phyloP scores from a whole-genome alignment of 1,284 basidiomycete species.

The Trichosporon sp. region DNA sequence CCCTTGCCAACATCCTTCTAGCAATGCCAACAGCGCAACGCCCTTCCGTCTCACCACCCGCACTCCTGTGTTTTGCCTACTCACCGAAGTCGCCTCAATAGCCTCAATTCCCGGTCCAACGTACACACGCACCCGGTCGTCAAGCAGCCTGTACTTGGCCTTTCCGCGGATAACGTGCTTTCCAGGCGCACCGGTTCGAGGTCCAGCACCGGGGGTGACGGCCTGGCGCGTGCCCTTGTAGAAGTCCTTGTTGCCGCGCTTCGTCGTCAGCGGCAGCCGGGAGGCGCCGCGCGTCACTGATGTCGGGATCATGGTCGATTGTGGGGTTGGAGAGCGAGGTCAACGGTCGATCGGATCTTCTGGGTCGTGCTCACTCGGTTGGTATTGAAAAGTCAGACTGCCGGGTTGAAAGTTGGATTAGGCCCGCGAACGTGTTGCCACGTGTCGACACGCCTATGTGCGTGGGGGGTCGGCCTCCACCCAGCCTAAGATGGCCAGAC shows the following conservation, averaged over 20 bases:
- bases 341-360: constrained; percentile 11
- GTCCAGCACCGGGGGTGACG: constrained; percentile 67
- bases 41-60: neutral
- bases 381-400: constrained; percentile 4
- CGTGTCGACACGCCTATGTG: neutral
- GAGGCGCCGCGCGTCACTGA: constrained; percentile 63
- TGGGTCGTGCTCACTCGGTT: too few relatives aligned
- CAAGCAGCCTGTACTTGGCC: constrained; percentile 74
- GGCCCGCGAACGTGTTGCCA: neutral
- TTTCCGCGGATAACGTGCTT: constrained; percentile 73
- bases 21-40: neutral
- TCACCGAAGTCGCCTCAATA: constrained; percentile 28
- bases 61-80: neutral
- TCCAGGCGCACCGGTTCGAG: constrained; percentile 82
- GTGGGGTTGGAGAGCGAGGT: neutral
- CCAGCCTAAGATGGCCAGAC: neutral
- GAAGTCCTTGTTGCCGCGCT: constrained; percentile 86
- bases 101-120: constrained; percentile 66
- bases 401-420: neutral
- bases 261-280: constrained; percentile 74
- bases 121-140: constrained; percentile 78
- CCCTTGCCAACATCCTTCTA: too few relatives aligned
- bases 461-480: neutral
- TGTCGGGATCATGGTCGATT: constrained; percentile 46
- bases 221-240: constrained; percentile 90